Evolutionary conservation across 129 eudicot species (phyloP).

Genomic region (Centaurea solstitialis): DNA sequence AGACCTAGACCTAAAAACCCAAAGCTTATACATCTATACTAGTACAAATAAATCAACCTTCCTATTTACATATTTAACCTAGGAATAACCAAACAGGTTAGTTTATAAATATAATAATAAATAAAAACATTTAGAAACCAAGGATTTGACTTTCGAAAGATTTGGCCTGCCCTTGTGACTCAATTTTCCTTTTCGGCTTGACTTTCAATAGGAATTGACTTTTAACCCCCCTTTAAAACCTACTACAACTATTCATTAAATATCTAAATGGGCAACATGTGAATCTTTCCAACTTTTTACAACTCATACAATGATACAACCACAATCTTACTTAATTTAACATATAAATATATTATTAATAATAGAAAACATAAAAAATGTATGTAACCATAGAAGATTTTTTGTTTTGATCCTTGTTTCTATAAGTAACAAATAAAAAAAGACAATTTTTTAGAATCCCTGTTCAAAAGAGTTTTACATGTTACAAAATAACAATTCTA

Average conservation of each 20-base stretch:
- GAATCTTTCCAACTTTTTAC: slow-evolving; percentile 17
- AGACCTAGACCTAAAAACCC: background rate
- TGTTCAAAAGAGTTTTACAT: too few relatives aligned
- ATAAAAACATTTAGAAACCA: background rate
- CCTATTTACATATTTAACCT: background rate
- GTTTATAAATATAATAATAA: background rate
- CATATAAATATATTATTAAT: too few relatives aligned
- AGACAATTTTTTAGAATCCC: too few relatives aligned
- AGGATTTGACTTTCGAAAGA: slow-evolving; percentile 4
- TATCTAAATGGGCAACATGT: slow-evolving; percentile 20
- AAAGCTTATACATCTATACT: background rate
- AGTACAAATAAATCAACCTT: background rate
- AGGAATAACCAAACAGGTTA: background rate
- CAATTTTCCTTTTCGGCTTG: slow-evolving; percentile 13
- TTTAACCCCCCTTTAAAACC: background rate
- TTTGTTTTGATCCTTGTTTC: too few relatives aligned
- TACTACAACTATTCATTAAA: background rate
- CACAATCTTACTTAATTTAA: background rate
- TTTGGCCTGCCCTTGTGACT: slow-evolving; percentile 27
- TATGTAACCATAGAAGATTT: too few relatives aligned
- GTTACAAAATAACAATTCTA: too few relatives aligned
- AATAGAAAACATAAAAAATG: too few relatives aligned
- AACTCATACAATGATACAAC: background rate
- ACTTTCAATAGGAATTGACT: slow-evolving; percentile 19
- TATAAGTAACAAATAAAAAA: too few relatives aligned